Base-by-base conservation (phyloP, 331 rosid genomes). In the Malus hybrid region DNA sequence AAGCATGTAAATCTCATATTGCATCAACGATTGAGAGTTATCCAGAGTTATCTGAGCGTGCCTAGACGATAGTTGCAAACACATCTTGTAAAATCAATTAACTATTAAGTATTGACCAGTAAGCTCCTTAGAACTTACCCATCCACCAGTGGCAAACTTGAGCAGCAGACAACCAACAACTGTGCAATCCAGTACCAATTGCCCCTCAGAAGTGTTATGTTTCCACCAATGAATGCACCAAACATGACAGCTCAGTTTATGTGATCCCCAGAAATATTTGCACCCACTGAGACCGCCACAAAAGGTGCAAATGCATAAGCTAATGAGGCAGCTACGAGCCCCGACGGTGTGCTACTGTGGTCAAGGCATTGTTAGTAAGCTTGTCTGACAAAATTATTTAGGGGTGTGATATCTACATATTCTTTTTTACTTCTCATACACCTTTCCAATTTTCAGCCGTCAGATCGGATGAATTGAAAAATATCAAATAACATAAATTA, bases 161-260 rank as follows among this genome's bases (percentile, higher is more conserved):
- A 87, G 94, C 3, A 92, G 80, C 73, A 83, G 12, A 85, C 96
- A 92, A 80, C 97, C 2, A 92, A 87, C 68, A 90, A 77, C 72
- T 92, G 97, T 2, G 91, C 97, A 69, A 90, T 83, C 96, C 92
- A 90, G 61, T 90, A 92, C 83, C 87, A 59, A 55, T 87, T 83
- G 32, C 85, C 79, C 71, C 93, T 85, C 71, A 92, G 65, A 0
- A 87, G 67, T 20, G 92, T 83, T 19, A 92, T 88, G 84, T 87
- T 88, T 15, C 96, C 97, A 27, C 96, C 93, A 10, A 92, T 29
- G 71, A 92, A 86, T 32, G 33, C 97, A 14, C 96, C 96, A 64
- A 90, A 88, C n/a, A 92, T 92, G 71, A 92, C 96, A 3, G 92
- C 92, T 32, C 92, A 93, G 55, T 92, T 92, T 15, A 92, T 92